phyloP scores from a whole-genome alignment of 305 asterid genomes.

The Fraxinus dipetala region DNA sequence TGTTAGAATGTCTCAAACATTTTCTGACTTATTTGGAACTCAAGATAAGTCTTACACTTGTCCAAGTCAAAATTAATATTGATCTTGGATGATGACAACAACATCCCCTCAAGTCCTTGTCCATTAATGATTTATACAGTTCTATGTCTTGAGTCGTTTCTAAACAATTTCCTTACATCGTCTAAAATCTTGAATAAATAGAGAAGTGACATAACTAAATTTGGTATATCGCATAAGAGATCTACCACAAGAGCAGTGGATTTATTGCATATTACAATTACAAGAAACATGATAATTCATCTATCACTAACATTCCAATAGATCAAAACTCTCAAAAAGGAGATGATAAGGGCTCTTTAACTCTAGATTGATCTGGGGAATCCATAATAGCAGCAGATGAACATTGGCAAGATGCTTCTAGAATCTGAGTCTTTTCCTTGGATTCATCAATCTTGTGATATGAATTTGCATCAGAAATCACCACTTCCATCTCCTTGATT shows the following conservation, averaged over 20 bases:
- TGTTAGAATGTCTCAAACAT: too few relatives aligned
- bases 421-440: constrained; percentile 3
- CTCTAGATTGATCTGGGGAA: constrained; percentile 36
- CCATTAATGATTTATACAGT: not conserved
- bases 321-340: constrained; percentile 45
- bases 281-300: not conserved
- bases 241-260: not conserved
- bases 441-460: not conserved
- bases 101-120: not conserved
- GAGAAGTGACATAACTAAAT: not conserved
- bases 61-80: not conserved
- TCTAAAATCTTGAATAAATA: not conserved
- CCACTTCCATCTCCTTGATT: not conserved
- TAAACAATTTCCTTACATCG: not conserved
- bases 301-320: not conserved
- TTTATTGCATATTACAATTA: not conserved
- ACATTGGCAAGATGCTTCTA: constrained; percentile 53
- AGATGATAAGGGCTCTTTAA: constrained; percentile 67
- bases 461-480: not conserved
- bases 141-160: not conserved
- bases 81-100: not conserved
- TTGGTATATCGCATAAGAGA: not conserved
- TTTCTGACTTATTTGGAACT: too few relatives aligned
- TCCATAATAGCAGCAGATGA: constrained; percentile 29
- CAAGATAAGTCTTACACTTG: too few relatives aligned